Evolutionary conservation across 108 stramenopile species (phyloP), one percentile per base, ranked within the genome.

Genomic region (Conticribra guillardii): DNA sequence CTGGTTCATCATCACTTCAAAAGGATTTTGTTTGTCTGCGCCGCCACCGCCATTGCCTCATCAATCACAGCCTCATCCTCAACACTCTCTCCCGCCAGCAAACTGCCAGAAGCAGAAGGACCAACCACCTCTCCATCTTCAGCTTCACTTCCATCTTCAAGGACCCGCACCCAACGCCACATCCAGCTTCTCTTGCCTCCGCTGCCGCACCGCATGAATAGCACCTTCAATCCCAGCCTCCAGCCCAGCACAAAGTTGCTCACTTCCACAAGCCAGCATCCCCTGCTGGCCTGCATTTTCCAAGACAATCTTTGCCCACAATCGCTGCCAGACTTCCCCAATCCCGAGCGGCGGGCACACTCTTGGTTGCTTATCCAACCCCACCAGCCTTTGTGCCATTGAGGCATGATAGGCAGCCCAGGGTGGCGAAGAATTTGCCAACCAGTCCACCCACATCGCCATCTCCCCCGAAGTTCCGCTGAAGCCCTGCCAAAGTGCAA

Each of bases 321-420:
- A 26, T 0, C 77, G 65, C 21, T 64, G 44, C 27, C 22, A 69
- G 22, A 68, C 48, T 41, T 81, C 74, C 5, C 80, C 74, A 26
- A 75, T 57, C 1, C 68, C 73, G 14, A 81, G 31, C 0, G n/a
- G n/a, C n/a, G 82, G 82, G 28, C 79, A 63, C 8, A 67, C 54
- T 16, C 83, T 79, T 14, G 74, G 74, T 15, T 58, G 46, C 54
- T 84, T 84, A 66, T 76, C 70, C 15, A 84, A 48, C 8, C 69
- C 83, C 21, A 80, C 53, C 14, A 83, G 68, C 9, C 76, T 57
- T 17, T 33, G n/a, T 5, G 56, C 31, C 71, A 72, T 71, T 11
- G 76, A n/a, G 2, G 61, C 61, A 27, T 33, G 41, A 26, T 45
- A 45, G 14, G 61, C 61, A 3, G 61, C 41, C 61, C 61, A 62